Percentiles rank a stretch among this genome's conserved stretches.
phyloP scores from a whole-genome alignment of 805 yeast species.

The Lipomyces yamanashiensis region DNA sequence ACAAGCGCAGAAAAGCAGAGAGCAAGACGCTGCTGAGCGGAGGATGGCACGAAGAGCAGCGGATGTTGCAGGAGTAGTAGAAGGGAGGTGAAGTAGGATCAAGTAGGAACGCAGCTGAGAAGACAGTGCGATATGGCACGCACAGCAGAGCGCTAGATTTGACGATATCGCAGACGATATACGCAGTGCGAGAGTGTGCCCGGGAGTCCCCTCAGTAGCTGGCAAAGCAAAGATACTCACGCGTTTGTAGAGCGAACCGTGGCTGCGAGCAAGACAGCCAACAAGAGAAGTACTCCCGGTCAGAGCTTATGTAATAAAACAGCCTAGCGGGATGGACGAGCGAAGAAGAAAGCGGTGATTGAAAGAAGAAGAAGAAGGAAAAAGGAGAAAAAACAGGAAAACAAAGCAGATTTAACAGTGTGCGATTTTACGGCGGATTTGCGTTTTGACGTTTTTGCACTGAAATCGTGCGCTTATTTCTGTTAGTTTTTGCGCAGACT shows the following conservation, averaged over 20 bases:
- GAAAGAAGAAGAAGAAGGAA: background rate
- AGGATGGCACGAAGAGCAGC: too few relatives aligned
- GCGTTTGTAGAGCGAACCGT: too few relatives aligned
- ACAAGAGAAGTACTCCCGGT: background rate
- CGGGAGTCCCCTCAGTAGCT: too few relatives aligned
- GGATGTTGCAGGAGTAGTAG: too few relatives aligned
- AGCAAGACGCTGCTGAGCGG: background rate
- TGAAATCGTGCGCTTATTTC: constrained; percentile 3
- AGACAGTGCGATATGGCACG: background rate
- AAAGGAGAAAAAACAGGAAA: background rate
- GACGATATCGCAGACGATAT: too few relatives aligned
- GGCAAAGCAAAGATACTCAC: too few relatives aligned
- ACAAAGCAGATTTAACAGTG: background rate
- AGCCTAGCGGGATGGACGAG: background rate
- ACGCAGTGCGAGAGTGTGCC: too few relatives aligned
- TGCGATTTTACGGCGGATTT: background rate
- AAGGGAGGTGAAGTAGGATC: too few relatives aligned
- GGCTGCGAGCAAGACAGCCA: too few relatives aligned
- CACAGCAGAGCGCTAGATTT: too few relatives aligned
- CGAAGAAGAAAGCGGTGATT: background rate
- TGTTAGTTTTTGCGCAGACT: background rate
- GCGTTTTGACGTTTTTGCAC: background rate
- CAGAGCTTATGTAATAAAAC: background rate
- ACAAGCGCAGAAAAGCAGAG: background rate
- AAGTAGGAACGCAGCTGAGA: background rate